A percentile compares a stretch with the other conserved stretches of the same genome.
These are phyloP conservation scores for Xerocomellus dryophilus DNA, from an alignment of 768 basidiomycete genomes.

Conservation along the genomic window DNA sequence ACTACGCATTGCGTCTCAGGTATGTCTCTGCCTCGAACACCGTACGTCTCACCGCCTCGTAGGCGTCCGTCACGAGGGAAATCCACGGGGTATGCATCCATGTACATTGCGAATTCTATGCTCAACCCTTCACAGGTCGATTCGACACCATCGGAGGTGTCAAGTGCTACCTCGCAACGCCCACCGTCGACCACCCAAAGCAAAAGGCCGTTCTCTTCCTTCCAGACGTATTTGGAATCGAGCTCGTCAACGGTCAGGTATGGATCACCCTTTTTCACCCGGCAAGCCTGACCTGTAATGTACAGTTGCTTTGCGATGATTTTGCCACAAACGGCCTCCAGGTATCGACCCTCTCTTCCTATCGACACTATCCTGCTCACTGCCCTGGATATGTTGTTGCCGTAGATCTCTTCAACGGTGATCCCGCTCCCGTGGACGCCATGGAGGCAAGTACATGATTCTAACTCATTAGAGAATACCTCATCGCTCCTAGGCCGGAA, in stretches of 20 bases:
- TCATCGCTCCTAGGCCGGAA: background rate
- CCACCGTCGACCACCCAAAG: background rate
- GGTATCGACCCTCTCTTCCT: background rate
- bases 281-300: background rate
- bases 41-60: background rate
- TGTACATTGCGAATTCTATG: no score
- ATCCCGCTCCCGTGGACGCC: conserved; percentile 28
- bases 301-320: background rate
- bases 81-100: no score
- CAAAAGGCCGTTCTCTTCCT: background rate
- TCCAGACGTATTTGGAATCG: background rate
- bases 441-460: background rate
- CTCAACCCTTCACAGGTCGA: no score
- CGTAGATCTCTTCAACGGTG: conserved; percentile 37
- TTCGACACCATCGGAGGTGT: no score
- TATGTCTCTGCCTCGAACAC: background rate
- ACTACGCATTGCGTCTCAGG: no score
- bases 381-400: background rate
- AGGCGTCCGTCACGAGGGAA: no score
- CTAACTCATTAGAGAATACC: background rate
- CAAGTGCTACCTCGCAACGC: no score
- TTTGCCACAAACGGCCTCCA: background rate
- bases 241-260: background rate
- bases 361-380: background rate
- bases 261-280: background rate